Base-by-base conservation (phyloP, 768 basidiomycete species). In the Russula foetens region DNA sequence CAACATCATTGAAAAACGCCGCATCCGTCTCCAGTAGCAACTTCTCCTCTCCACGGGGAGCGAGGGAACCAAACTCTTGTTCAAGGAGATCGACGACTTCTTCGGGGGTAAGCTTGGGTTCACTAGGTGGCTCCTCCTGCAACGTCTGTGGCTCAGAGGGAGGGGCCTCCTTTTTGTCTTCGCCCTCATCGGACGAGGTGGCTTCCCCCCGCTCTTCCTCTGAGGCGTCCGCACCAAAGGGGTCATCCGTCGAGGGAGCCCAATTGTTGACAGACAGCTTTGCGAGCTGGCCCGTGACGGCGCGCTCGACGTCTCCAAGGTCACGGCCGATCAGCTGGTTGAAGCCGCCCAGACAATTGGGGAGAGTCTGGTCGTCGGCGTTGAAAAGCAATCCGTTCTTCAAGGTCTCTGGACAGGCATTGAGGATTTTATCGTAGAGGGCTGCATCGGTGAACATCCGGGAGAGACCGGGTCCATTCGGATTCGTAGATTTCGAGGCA, bases 11-110 rank as follows among this genome's bases (percentile, higher is more conserved):
- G 43, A 82, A 72, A 38, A 82, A 68, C 35, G 74, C 77, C 0
- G 76, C 84, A 66, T 84, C 82, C 2, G 75, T 72, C 65, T 85
- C 83, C 3, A 79, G 69, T 2, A 86, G 52, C 19, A 86, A 67
- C 62, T 78, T 80, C 55, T 81, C 79, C 62, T 80, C 75, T 26
- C 69, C 76, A 11, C 75, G 73, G 1, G 70, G 66, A 9, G 77
- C 75, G 24, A 85, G 71, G 2, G 76, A 67, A 0, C 85, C 85
- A 65, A 85, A 86, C 66, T 85, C 84, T 45, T 81, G 72, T 3
- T 75, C 69, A 19, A 88, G 75, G 4, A 85, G 73, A 21, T 70
- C 66, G 14, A 86, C 67, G 49, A 84, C 74, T 59, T 83, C 75
- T 15, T 74, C 70, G 3, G 81, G 75, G 15, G 79, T 70, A n/a